Percentiles rank a stretch among this genome's conserved stretches.
Evolutionary conservation across 176 grass and related monocot genomes (phyloP).

Genomic region (Aegilops speltoides): DNA sequence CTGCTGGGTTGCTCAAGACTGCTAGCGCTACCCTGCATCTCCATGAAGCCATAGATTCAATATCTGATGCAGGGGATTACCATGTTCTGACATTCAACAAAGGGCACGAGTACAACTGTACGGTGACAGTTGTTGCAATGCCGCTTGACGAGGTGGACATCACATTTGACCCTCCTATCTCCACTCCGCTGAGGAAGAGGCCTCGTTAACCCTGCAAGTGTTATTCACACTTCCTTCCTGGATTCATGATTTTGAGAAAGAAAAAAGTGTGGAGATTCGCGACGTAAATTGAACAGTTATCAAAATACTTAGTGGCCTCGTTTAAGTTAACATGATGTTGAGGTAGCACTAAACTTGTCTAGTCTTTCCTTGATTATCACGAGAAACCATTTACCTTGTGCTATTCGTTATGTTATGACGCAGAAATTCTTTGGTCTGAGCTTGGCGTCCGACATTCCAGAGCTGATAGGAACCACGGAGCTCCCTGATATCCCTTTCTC

Average conservation of each 20-base stretch:
- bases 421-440: constrained; percentile 77
- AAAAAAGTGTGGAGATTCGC: too few species aligned
- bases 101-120: constrained; percentile 67
- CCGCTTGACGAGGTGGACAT: too few species aligned
- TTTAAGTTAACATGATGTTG: neutral
- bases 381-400: neutral
- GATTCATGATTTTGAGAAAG: too few species aligned
- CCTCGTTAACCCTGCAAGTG: too few species aligned
- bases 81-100: constrained; percentile 66
- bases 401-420: constrained; percentile 10
- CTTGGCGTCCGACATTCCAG: constrained; percentile 59
- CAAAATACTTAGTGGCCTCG: constrained; percentile 31
- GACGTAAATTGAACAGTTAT: too few species aligned
- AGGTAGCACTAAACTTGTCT: neutral
- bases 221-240: constrained; percentile 24
- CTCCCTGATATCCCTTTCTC: constrained; percentile 77
- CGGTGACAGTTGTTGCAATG: constrained; percentile 39
- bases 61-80: constrained; percentile 55
- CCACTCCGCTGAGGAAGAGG: too few species aligned
- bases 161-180: too few species aligned
- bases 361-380: neutral
- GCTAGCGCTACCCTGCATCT: constrained; percentile 72
- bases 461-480: constrained; percentile 80
- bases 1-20: constrained; percentile 64
- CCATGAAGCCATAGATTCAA: constrained; percentile 64